A percentile compares a stretch with the other conserved stretches of the same genome.
Evolutionary conservation across 768 basidiomycete species (phyloP).

Genomic region (Lactifluus piperatus): DNA sequence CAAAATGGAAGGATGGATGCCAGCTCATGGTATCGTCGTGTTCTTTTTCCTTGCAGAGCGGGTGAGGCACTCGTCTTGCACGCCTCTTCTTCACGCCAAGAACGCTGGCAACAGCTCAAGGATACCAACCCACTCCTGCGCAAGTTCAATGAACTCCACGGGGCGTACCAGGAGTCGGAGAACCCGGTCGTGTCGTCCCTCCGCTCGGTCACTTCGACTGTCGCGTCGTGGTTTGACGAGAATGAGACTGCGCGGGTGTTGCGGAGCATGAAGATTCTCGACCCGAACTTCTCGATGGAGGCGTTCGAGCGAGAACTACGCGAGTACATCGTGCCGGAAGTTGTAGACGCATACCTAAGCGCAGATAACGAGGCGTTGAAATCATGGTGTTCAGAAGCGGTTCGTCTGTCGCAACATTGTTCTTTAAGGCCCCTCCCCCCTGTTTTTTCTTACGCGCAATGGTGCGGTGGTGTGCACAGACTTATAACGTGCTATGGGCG

Average conservation of each 20-base stretch:
- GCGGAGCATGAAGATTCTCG: slow-evolving; percentile 77
- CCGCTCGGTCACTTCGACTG: slow-evolving; percentile 73
- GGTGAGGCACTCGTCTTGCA: slow-evolving; percentile 80
- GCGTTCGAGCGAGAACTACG: slow-evolving; percentile 81
- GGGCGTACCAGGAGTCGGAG: slow-evolving; percentile 86
- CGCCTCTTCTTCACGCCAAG: slow-evolving; percentile 69
- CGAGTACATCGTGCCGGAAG: slow-evolving; percentile 96
- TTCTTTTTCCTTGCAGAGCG: slow-evolving; percentile 43
- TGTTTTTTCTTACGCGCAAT: not conserved
- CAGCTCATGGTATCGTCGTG: not conserved
- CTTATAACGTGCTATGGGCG: slow-evolving; percentile 97
- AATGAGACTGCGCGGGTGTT: slow-evolving; percentile 97
- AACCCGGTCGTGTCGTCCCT: slow-evolving; percentile 77
- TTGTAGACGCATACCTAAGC: slow-evolving; percentile 91
- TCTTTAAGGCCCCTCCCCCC: not conserved
- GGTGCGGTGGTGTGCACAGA: slow-evolving; percentile 41
- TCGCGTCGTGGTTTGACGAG: slow-evolving; percentile 92
- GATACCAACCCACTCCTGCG: slow-evolving; percentile 71
- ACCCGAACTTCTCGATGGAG: slow-evolving; percentile 82
- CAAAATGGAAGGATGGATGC: not conserved
- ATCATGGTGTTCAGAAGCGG: slow-evolving; percentile 94
- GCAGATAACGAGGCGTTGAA: slow-evolving; percentile 81
- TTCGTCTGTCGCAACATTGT: slow-evolving; percentile 33
- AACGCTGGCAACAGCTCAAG: slow-evolving; percentile 75
- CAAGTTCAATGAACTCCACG: slow-evolving; percentile 46